Conservation (phyloP, 2,329 filamentous ascomycete genomes). For the Xylariaceae sp. region DNA sequence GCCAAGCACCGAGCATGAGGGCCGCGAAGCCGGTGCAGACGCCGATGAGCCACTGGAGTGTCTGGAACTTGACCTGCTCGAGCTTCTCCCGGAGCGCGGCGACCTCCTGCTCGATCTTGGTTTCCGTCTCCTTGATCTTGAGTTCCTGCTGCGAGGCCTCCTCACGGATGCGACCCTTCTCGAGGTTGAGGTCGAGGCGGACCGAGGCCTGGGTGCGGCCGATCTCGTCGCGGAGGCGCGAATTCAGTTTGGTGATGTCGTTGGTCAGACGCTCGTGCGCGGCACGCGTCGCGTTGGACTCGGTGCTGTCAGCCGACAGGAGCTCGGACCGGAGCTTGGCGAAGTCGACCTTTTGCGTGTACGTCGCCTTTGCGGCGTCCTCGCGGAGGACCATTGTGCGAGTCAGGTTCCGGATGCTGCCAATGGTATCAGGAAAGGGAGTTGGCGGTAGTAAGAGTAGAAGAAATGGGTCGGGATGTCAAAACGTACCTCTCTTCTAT, state of each 20-base stretch:
- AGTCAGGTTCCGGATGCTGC: constrained; percentile 92
- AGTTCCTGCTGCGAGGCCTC: constrained; percentile 95
- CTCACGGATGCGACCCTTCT: constrained; percentile 93
- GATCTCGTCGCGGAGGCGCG: constrained; percentile 85
- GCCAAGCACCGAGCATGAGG: constrained; percentile 63
- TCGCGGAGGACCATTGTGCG: constrained; percentile 97
- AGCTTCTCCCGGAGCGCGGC: constrained; percentile 84
- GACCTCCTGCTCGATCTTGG: constrained; percentile 95
- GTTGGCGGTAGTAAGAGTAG: constrained; percentile 3
- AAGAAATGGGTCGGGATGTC: too few species aligned
- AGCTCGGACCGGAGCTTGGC: constrained; percentile 94
- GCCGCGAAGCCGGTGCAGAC: constrained; percentile 65
- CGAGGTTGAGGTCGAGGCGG: constrained; percentile 85
- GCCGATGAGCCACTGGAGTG: constrained; percentile 95
- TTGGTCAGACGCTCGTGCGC: constrained; percentile 91
- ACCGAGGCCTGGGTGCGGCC: constrained; percentile 90
- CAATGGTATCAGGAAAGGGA: neutral
- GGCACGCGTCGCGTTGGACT: constrained; percentile 79
- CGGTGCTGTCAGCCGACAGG: constrained; percentile 83
- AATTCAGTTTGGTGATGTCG: constrained; percentile 90
- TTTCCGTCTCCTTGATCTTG: constrained; percentile 98
- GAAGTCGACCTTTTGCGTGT: constrained; percentile 92
- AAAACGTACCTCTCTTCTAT: constrained; percentile 84
- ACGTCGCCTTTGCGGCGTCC: constrained; percentile 76
- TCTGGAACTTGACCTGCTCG: constrained; percentile 97